A percentile compares a stretch with the other conserved stretches of the same genome.
phyloP scores from a whole-genome alignment of 1,284 basidiomycete species.

The Ustilago trichophora region DNA sequence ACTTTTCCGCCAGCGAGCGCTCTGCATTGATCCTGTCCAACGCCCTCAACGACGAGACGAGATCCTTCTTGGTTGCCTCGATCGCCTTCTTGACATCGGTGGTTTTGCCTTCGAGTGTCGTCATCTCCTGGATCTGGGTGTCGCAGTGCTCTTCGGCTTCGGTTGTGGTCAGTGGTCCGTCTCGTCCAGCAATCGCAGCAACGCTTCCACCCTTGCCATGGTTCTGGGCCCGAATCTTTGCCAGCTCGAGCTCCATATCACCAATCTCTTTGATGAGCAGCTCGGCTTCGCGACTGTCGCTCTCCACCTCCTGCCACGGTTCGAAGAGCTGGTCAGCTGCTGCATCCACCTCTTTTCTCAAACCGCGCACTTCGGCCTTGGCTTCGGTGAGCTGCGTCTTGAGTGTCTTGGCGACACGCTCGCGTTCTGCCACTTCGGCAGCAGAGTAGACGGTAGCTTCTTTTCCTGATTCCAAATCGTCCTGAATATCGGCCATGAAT shows the following conservation, averaged over 20 bases:
- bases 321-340: conserved; percentile 43
- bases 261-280: conserved; percentile 52
- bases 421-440: conserved; percentile 54
- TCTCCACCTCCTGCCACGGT: conserved; percentile 47
- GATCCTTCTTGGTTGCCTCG: conserved; percentile 55
- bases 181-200: conserved; percentile 44
- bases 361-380: conserved; percentile 50
- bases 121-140: conserved; percentile 55
- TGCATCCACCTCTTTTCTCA: conserved; percentile 51
- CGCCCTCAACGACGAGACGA: conserved; percentile 43
- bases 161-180: conserved; percentile 49
- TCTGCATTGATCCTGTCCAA: conserved; percentile 57
- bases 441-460: conserved; percentile 59
- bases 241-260: conserved; percentile 60
- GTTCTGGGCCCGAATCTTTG: conserved; percentile 52
- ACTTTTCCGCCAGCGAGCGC: conserved; percentile 55
- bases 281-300: conserved; percentile 41
- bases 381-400: conserved; percentile 59
- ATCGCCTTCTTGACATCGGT: conserved; percentile 42
- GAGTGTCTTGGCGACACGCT: conserved; percentile 48
- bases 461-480: conserved; percentile 57
- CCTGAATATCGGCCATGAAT: conserved; percentile 59
- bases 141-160: conserved; percentile 56
- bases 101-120: conserved; percentile 48
- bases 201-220: conserved; percentile 43